Evolutionary conservation across 371 early-diverging fungal genomes (phyloP).

Genomic region (Mortierella sp.): DNA sequence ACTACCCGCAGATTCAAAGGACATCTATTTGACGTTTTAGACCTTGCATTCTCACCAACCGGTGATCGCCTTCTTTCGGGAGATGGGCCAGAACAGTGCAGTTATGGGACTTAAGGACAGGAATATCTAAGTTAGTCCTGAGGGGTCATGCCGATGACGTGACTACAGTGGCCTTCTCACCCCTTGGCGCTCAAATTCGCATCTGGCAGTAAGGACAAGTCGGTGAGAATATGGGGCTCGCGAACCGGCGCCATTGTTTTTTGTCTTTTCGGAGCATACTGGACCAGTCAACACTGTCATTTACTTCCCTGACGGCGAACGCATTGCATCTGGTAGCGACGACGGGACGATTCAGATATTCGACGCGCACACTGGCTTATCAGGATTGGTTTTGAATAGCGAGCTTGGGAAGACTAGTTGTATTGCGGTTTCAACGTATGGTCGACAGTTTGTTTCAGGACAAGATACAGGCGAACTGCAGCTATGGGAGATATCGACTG

Average conservation of each 20-base stretch:
- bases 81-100: slow-evolving; percentile 3
- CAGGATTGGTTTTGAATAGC: background rate
- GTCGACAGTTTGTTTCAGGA: background rate
- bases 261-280: background rate
- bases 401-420: background rate
- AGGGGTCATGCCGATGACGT: background rate
- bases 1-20: background rate
- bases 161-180: slow-evolving; percentile 1
- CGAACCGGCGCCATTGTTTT: background rate
- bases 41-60: slow-evolving; percentile 17
- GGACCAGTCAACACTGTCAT: background rate
- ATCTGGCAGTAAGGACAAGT: slow-evolving; percentile 8
- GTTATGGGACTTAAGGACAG: slow-evolving; percentile 10
- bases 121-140: background rate
- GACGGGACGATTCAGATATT: background rate
- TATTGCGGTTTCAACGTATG: background rate
- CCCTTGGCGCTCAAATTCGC: slow-evolving; percentile 11
- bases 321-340: background rate
- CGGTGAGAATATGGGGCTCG: slow-evolving; percentile 15
- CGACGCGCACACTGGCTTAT: background rate
- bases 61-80: slow-evolving; percentile 13
- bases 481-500: background rate
- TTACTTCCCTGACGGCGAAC: slow-evolving; percentile 7
- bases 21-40: background rate
- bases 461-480: background rate